A percentile compares a stretch with the other conserved stretches of the same genome.
These are phyloP conservation scores for Aeschynomene evenia DNA, from an alignment of 306 rosid genomes.

Conservation along the genomic window DNA sequence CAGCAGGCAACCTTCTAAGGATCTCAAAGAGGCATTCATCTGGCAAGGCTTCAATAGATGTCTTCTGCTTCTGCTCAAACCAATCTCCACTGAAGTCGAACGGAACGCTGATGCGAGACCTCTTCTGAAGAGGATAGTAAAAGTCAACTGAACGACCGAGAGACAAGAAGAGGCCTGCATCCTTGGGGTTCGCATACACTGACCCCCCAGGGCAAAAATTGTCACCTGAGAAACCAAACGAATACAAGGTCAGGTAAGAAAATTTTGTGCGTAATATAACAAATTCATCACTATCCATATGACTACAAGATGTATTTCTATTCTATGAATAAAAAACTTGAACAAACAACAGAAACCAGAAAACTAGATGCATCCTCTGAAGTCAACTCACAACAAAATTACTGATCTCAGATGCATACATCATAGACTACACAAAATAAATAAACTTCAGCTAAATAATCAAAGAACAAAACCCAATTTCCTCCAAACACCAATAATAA, in stretches of 20 bases:
- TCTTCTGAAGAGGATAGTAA: slow-evolving; percentile 67
- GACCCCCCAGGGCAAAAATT: slow-evolving; percentile 75
- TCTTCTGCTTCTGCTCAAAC: slow-evolving; percentile 57
- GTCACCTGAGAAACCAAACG: slow-evolving; percentile 59
- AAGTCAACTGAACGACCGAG: slow-evolving; percentile 64
- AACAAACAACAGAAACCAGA: slow-evolving; percentile 23
- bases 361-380: background rate
- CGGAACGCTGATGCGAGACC: slow-evolving; percentile 64
- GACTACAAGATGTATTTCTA: background rate
- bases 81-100: slow-evolving; percentile 51
- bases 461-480: background rate
- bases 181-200: slow-evolving; percentile 80
- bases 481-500: background rate
- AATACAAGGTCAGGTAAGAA: slow-evolving; percentile 18
- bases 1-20: slow-evolving; percentile 80
- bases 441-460: background rate
- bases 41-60: slow-evolving; percentile 72
- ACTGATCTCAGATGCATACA: slow-evolving; percentile 12
- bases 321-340: background rate
- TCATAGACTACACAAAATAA: background rate
- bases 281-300: background rate
- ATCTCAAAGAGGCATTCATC: slow-evolving; percentile 96
- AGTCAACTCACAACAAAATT: slow-evolving; percentile 14
- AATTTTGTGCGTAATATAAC: background rate
- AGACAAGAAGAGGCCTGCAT: slow-evolving; percentile 65